A percentile compares a stretch with the other conserved stretches of the same genome.
Evolutionary conservation across 129 eudicot species (phyloP).

Genomic region (Tagetes patula): DNA sequence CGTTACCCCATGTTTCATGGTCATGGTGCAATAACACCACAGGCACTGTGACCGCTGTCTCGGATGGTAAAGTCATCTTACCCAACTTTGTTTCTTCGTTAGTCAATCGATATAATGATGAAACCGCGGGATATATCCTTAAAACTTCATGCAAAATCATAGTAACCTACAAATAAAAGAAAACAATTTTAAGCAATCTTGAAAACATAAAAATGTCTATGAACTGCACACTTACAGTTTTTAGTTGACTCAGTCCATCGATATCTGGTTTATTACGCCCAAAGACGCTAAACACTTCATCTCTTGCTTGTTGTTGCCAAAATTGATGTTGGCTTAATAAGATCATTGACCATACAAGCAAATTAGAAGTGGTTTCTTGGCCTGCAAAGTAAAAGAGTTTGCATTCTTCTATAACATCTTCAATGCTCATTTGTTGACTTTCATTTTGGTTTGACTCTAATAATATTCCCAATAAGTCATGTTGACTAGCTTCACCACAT

Average conservation of each 20-base stretch:
- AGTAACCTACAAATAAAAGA: slow-evolving; percentile 38
- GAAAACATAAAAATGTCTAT: background rate
- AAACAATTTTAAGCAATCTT: background rate
- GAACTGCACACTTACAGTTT: slow-evolving; percentile 22
- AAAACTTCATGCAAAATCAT: slow-evolving; percentile 72
- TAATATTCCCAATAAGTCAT: slow-evolving; percentile 35
- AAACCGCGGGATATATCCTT: slow-evolving; percentile 67
- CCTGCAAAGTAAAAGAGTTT: slow-evolving; percentile 40
- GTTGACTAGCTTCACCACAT: slow-evolving; percentile 17
- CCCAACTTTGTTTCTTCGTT: slow-evolving; percentile 51
- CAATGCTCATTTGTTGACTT: slow-evolving; percentile 30
- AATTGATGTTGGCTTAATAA: slow-evolving; percentile 31
- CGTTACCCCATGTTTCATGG: slow-evolving; percentile 57
- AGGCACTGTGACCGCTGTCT: slow-evolving; percentile 50
- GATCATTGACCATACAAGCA: slow-evolving; percentile 41
- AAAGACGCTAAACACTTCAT: slow-evolving; percentile 30
- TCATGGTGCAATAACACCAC: slow-evolving; percentile 52
- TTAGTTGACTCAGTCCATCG: slow-evolving; percentile 32
- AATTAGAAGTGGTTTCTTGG: slow-evolving; percentile 35
- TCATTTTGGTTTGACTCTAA: slow-evolving; percentile 33
- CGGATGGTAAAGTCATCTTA: slow-evolving; percentile 41
- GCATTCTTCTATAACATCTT: slow-evolving; percentile 40
- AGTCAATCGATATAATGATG: slow-evolving; percentile 43
- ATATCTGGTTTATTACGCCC: slow-evolving; percentile 25
- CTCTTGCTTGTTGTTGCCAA: slow-evolving; percentile 40